phyloP scores from a whole-genome alignment of 2,329 filamentous ascomycete genomes.

The Tolypocladium ovalisporum region DNA sequence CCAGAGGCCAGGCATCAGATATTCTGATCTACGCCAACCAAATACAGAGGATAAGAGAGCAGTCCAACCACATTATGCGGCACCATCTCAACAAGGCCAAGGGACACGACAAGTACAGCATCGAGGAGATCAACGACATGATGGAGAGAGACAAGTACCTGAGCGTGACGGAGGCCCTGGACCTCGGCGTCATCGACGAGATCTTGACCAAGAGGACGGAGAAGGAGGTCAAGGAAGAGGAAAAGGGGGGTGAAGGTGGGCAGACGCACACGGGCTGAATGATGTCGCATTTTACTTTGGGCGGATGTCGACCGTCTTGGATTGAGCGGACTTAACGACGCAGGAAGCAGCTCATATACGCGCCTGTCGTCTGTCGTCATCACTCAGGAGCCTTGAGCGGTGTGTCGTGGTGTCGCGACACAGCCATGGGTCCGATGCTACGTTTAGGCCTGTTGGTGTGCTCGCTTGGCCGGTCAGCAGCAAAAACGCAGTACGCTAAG shows the following conservation, averaged over 20 bases:
- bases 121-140: slow-evolving; percentile 81
- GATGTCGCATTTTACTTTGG: neutral
- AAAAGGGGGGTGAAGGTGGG: slow-evolving; percentile 10
- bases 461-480: neutral
- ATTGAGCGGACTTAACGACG: neutral
- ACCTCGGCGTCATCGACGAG: slow-evolving; percentile 85
- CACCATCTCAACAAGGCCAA: slow-evolving; percentile 71
- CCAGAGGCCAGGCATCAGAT: slow-evolving; percentile 57
- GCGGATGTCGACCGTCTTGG: no score
- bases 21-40: slow-evolving; percentile 97
- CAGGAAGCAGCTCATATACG: neutral
- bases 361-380: neutral
- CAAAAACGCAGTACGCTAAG: neutral
- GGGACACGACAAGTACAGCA: slow-evolving; percentile 61
- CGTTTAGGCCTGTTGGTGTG: neutral
- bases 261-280: slow-evolving; percentile 2
- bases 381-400: neutral
- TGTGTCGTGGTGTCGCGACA: neutral
- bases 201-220: slow-evolving; percentile 59
- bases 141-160: slow-evolving; percentile 98
- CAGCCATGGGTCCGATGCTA: neutral
- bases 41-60: slow-evolving; percentile 75
- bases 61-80: slow-evolving; percentile 85
- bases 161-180: slow-evolving; percentile 76
- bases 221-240: slow-evolving; percentile 19